Evolutionary conservation across 106 monocot species (phyloP), one percentile per base, ranked within the genome.

Genomic region (Platanthera guangdongensis): DNA sequence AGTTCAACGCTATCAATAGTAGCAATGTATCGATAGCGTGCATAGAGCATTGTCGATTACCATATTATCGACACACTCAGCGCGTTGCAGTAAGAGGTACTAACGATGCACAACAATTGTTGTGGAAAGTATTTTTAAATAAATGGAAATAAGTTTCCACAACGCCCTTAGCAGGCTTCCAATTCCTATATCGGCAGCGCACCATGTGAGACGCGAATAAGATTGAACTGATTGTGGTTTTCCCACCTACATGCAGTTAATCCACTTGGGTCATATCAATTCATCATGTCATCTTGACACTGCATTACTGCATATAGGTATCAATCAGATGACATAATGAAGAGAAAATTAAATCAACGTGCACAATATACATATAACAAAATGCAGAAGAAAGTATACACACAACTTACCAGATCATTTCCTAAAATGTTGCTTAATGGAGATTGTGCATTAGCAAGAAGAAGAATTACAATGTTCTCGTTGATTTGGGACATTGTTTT

Each of bases 391-490:
- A 0, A 79, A 18, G 71, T 15, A 25, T 25, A 71, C 21, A 68
- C 1, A 50, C 73, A 5, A 85, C 85, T 78, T 85, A 95, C 95
- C 13, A 92, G 95, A 57, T 95, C 93, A 77, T 46, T 84, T 54
- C 87, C 90, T 50, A 68, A 68, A 81, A 77, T 78, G 77, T 39
- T 83, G 46, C 87, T 88, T 76, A n/a, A n/a, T n/a, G n/a, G 84
- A 78, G 96, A 96, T 73, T 96, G 96, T 75, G 93, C 93, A 77
- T 96, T 96, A 8, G 96, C 90, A 77, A 96, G 87, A 77, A 96
- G 93, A 70, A 91, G 93, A 83, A 93, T 67, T 11, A 96, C 51
- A 93, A 25, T 96, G 90, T 74, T 96, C 96, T 47, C 93, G 90
- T 79, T 96, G 96, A 65, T 96, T 96, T 32, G 75, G 78, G 19